Base-by-base conservation (phyloP, 2,329 filamentous ascomycete genomes). In the Alternaria gaisen region DNA sequence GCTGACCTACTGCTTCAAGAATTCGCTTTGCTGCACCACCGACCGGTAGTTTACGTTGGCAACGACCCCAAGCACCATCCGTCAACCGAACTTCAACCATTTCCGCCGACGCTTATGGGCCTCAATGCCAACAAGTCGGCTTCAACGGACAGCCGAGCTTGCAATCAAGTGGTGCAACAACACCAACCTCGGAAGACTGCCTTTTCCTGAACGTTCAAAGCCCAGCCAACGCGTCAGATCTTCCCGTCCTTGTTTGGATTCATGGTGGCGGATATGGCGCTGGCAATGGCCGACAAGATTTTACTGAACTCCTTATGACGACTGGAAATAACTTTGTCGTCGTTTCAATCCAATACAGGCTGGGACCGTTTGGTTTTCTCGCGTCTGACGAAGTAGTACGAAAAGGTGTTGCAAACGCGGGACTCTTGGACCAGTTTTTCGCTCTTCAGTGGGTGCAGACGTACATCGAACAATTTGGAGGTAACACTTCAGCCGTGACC, bases 381-480 rank as follows among this genome's bases (percentile, higher is more conserved):
- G 73, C 78, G 34, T 71, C 71, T 0, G 79, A 77, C 32, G 79
- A 82, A 58, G 72, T 81, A 4, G 65, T 61, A 38, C 59, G 73
- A 4, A 74, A 76, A 42, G 80, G 80, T 4, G 72, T 66, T 0
- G 69, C 75, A 16, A 82, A 82, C 61, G 78, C 78, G 0, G 80
- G 79, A 10, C 48, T 82, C 4, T 66, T 80, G 68, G 85, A 87
- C 61, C 84, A 86, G 63, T 73, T 81, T 2, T 71, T 82, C 12
- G 84, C 84, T 0, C 71, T 85, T 9, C 77, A 85, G 67, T 87
- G 85, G 85, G 80, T 84, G 0, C 76, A 83, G 34, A 71, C 80
- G 6, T 81, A 86, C 60, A 83, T 86, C 48, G 64, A 62, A 60
- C 79, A 58, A 7, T 72, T 72, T 28, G 68, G 68, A 3, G 70